Evolutionary conservation across 495 filamentous ascomycete species (phyloP).

Genomic region (Aspergillus sclerotioniger): DNA sequence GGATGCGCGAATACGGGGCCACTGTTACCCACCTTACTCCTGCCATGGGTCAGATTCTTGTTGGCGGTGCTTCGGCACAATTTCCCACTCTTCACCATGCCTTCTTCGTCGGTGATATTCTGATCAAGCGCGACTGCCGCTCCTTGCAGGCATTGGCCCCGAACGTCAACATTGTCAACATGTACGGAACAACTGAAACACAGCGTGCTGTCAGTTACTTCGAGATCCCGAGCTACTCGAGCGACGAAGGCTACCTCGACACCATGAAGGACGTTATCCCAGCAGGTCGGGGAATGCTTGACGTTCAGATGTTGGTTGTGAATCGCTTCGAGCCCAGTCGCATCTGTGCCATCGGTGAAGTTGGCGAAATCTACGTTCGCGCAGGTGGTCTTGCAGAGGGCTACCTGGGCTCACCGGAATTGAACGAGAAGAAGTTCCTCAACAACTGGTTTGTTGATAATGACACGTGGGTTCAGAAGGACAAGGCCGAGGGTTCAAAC

Average conservation of each 20-base stretch:
- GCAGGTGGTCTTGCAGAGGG: constrained; percentile 88
- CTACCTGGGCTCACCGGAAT: constrained; percentile 68
- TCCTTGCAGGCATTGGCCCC: constrained; percentile 72
- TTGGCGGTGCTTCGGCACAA: constrained; percentile 75
- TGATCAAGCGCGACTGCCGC: constrained; percentile 86
- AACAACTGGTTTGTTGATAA: constrained; percentile 86
- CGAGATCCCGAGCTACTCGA: constrained; percentile 69
- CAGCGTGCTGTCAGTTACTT: constrained; percentile 85
- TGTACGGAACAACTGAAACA: constrained; percentile 93
- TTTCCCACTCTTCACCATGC: constrained; percentile 77
- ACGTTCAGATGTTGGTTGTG: constrained; percentile 91
- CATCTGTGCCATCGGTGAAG: constrained; percentile 77
- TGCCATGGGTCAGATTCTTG: constrained; percentile 91
- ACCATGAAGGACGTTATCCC: constrained; percentile 77
- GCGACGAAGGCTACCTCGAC: constrained; percentile 67
- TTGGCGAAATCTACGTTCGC: constrained; percentile 85
- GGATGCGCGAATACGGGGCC: constrained; percentile 77
- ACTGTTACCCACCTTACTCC: constrained; percentile 92
- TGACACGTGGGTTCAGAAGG: constrained; percentile 65
- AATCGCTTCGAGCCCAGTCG: constrained; percentile 70
- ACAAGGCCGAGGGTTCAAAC: constrained; percentile 44
- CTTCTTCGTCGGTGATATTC: constrained; percentile 91
- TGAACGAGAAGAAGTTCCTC: constrained; percentile 80
- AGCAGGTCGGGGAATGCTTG: constrained; percentile 84
- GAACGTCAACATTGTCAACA: constrained; percentile 80